phyloP scores from a whole-genome alignment of 805 yeast genomes.

The Maudiozyma turicensis region DNA sequence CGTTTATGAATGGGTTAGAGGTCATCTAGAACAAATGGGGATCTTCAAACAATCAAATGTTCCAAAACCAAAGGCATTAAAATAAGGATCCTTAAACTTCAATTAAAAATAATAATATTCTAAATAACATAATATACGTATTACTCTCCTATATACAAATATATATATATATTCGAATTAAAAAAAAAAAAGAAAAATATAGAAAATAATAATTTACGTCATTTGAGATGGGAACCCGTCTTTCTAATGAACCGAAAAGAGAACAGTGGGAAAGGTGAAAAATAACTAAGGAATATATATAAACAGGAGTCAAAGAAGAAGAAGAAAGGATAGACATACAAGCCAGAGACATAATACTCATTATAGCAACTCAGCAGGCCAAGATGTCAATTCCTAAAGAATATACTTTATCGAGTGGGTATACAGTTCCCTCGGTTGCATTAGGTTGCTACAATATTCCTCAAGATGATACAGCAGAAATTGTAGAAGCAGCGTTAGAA shows the following conservation, averaged over 20 bases:
- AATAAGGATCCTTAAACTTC: neutral
- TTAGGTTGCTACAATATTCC: conserved; percentile 45
- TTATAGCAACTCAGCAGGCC: neutral
- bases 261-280: too few species aligned
- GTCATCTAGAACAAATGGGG: conserved; percentile 39
- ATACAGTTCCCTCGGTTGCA: conserved; percentile 45
- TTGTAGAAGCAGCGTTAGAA: conserved; percentile 48
- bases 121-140: neutral
- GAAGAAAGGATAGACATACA: too few species aligned
- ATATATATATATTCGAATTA: neutral
- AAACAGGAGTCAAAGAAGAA: too few species aligned
- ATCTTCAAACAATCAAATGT: conserved; percentile 7
- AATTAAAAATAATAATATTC: neutral
- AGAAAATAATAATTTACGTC: too few species aligned
- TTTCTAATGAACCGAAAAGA: too few species aligned
- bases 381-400: neutral
- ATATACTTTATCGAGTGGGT: conserved; percentile 45
- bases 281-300: too few species aligned
- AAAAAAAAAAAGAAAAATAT: too few species aligned
- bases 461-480: conserved; percentile 28
- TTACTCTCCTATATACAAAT: neutral
- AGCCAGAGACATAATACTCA: too few species aligned
- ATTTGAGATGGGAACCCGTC: too few species aligned
- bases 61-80: conserved; percentile 5
- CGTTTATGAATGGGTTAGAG: conserved; percentile 83